A percentile compares a stretch with the other conserved stretches of the same genome.
phyloP scores from a whole-genome alignment of 2,329 filamentous ascomycete species.

The Venturia effusa region DNA sequence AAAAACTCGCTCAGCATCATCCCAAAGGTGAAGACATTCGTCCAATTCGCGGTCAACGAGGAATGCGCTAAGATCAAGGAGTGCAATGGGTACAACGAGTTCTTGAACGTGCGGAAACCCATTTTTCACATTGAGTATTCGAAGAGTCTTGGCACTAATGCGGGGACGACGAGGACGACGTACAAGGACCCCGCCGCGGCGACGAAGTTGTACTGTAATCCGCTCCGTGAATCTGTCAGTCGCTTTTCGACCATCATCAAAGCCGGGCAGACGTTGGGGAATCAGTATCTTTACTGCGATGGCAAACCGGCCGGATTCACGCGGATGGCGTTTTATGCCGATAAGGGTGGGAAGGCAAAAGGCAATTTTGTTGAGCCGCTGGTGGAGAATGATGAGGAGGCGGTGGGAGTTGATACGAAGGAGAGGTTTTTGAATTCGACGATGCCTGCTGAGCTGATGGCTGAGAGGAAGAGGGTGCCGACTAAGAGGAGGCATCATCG shows the following conservation, averaged over 20 bases:
- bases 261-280: not conserved
- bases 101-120: constrained; percentile 51
- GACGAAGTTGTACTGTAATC: constrained; percentile 9
- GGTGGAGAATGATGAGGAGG: not conserved
- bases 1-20: constrained; percentile 60
- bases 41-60: constrained; percentile 61
- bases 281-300: constrained; percentile 6
- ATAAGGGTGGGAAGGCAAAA: not conserved
- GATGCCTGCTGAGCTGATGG: not conserved
- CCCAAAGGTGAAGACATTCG: constrained; percentile 33
- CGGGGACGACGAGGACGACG: not conserved
- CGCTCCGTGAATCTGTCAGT: not conserved
- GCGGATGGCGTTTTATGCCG: not conserved
- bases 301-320: not conserved
- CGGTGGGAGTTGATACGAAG: not conserved
- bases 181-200: not conserved
- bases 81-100: constrained; percentile 46
- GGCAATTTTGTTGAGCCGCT: not conserved
- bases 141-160: not conserved
- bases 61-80: constrained; percentile 52
- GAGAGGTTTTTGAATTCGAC: not conserved
- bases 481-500: not conserved
- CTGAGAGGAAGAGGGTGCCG: not conserved
- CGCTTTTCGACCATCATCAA: constrained; percentile 8
- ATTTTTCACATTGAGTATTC: constrained; percentile 64